These are phyloP conservation scores for Cutaneotrichosporon mucoides DNA, from an alignment of 1,284 basidiomycete genomes.

Conservation along the genomic window DNA sequence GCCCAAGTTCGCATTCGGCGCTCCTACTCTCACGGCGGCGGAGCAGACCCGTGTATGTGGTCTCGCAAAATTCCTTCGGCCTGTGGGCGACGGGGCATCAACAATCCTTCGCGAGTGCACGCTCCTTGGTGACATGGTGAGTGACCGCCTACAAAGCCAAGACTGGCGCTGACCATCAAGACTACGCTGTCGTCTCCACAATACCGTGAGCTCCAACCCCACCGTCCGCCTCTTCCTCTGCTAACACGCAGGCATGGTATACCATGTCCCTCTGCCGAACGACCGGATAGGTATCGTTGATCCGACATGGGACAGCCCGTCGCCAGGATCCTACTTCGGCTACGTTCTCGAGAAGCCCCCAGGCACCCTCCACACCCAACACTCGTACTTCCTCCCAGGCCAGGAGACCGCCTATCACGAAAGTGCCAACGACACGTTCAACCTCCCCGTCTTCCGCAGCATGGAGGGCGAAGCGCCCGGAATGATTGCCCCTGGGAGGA, in stretches of 20 bases:
- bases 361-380: neutral
- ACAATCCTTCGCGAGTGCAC: no score
- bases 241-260: conserved; percentile 5
- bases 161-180: neutral
- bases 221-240: no score
- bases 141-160: neutral
- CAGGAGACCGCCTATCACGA: no score
- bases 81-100: no score
- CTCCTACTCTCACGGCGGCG: no score
- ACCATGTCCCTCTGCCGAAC: neutral
- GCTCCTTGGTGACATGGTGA: neutral
- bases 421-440: neutral
- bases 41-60: no score
- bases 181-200: conserved; percentile 1
- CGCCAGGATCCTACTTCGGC: no score
- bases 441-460: neutral
- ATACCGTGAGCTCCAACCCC: conserved; percentile 5
- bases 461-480: no score
- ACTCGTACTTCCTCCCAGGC: neutral
- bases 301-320: neutral
- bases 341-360: no score
- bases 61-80: no score
- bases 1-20: no score
- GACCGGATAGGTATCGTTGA: neutral
- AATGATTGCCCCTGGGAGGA: no score